Evolutionary conservation across 306 rosid species (phyloP).

Genomic region (Canavalia ensiformis): DNA sequence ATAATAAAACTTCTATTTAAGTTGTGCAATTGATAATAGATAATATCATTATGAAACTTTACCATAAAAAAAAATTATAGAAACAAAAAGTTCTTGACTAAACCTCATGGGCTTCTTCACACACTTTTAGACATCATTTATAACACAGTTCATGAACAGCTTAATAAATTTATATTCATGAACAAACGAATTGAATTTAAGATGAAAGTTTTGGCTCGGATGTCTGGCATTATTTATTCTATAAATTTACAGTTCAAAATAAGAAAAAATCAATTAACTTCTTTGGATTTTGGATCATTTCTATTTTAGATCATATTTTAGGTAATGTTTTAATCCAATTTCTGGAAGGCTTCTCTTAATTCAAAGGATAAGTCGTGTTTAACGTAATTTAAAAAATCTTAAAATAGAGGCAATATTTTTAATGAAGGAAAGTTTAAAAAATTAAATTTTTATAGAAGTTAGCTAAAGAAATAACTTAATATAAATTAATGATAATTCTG

Average conservation of each 20-base stretch:
- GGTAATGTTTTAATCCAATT: no score
- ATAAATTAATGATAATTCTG: no score
- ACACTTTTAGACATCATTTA: background rate
- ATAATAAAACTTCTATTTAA: background rate
- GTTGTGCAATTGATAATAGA: slow-evolving; percentile 17
- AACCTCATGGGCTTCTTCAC: no score
- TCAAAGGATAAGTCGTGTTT: no score
- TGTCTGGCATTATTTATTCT: background rate
- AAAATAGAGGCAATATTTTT: no score
- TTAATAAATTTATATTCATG: background rate
- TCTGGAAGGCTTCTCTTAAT: no score
- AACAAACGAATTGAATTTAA: background rate
- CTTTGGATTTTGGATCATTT: no score
- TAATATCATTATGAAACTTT: slow-evolving; percentile 5
- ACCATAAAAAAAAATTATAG: slow-evolving; percentile 13
- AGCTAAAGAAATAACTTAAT: no score
- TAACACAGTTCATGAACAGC: background rate
- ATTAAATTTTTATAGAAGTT: no score
- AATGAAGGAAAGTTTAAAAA: no score
- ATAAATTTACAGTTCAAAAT: background rate
- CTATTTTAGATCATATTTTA: no score
- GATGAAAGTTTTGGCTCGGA: background rate
- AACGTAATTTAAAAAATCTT: no score
- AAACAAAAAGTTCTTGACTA: background rate
- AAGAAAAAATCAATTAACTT: background rate